phyloP scores from a whole-genome alignment of 345 rosid genomes.

The Gynandropsis gynandra region DNA sequence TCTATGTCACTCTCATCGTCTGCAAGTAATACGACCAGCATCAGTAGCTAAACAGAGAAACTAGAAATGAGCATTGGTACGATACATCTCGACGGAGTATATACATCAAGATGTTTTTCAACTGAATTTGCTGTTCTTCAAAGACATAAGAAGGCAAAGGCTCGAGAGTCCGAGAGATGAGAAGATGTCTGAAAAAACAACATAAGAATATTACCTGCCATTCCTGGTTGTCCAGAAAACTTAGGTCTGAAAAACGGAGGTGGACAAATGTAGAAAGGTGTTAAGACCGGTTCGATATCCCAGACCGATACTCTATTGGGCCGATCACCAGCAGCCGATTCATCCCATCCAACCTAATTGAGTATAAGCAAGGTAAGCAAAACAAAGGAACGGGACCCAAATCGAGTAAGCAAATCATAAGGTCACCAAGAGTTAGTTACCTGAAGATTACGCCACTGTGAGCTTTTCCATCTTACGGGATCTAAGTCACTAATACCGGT shows the following conservation, averaged over 20 bases:
- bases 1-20: conserved; percentile 80
- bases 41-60: not conserved
- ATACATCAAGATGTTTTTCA: no score
- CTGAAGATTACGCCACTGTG: conserved; percentile 99
- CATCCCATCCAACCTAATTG: conserved; percentile 95
- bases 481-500: conserved; percentile 87
- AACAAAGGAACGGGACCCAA: conserved; percentile 15
- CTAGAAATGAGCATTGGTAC: no score
- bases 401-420: conserved; percentile 4
- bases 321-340: conserved; percentile 83
- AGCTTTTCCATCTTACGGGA: conserved; percentile 80
- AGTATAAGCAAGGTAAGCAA: not conserved
- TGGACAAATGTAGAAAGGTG: conserved; percentile 90
- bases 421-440: conserved; percentile 33
- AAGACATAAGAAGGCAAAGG: no score
- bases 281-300: conserved; percentile 92
- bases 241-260: conserved; percentile 87
- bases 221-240: conserved; percentile 73
- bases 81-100: no score
- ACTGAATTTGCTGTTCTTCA: no score
- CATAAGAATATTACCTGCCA: conserved; percentile 44
- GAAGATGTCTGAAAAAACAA: conserved; percentile 11
- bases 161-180: no score
- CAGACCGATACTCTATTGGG: conserved; percentile 81
- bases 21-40: conserved; percentile 24